Percentiles rank a stretch among this genome's conserved stretches.
These are phyloP conservation scores for Alternaria ethzedia DNA, from an alignment of 2,329 filamentous ascomycete genomes.

Conservation along the genomic window DNA sequence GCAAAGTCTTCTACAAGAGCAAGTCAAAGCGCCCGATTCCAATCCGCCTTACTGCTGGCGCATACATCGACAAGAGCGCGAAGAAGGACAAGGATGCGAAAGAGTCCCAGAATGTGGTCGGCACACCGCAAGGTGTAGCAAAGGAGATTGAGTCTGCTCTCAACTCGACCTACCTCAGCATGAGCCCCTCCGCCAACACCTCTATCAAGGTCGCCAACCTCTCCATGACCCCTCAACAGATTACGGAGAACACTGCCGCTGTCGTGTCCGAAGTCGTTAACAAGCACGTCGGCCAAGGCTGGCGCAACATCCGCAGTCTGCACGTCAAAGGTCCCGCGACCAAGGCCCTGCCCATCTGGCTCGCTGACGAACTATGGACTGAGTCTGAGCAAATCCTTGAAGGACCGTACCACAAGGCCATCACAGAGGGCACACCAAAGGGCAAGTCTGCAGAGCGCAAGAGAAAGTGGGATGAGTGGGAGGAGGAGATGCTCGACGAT, in stretches of 20 bases:
- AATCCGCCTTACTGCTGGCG: slow-evolving; percentile 69
- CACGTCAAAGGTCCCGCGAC: slow-evolving; percentile 93
- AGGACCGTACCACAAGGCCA: slow-evolving; percentile 49
- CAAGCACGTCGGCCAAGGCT: slow-evolving; percentile 83
- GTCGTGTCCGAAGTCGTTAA: slow-evolving; percentile 70
- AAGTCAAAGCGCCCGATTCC: slow-evolving; percentile 87
- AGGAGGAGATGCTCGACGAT: slow-evolving; percentile 46
- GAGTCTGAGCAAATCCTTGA: slow-evolving; percentile 76
- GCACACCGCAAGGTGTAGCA: slow-evolving; percentile 70
- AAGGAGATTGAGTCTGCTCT: slow-evolving; percentile 82
- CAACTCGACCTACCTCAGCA: slow-evolving; percentile 76
- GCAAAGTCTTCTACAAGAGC: slow-evolving; percentile 90
- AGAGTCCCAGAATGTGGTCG: slow-evolving; percentile 53
- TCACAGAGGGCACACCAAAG: slow-evolving; percentile 28
- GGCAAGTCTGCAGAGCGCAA: slow-evolving; percentile 41
- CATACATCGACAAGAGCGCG: slow-evolving; percentile 65
- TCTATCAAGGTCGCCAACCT: slow-evolving; percentile 80
- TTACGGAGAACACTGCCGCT: slow-evolving; percentile 80
- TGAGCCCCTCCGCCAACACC: slow-evolving; percentile 79
- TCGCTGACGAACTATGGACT: slow-evolving; percentile 89
- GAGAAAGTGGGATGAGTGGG: slow-evolving; percentile 49
- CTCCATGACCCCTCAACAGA: slow-evolving; percentile 73
- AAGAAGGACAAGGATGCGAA: slow-evolving; percentile 41
- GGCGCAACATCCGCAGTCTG: slow-evolving; percentile 82
- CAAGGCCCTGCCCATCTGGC: slow-evolving; percentile 89